These are phyloP conservation scores for Nakazawaea holstii DNA, from an alignment of 805 yeast species.

Conservation along the genomic window DNA sequence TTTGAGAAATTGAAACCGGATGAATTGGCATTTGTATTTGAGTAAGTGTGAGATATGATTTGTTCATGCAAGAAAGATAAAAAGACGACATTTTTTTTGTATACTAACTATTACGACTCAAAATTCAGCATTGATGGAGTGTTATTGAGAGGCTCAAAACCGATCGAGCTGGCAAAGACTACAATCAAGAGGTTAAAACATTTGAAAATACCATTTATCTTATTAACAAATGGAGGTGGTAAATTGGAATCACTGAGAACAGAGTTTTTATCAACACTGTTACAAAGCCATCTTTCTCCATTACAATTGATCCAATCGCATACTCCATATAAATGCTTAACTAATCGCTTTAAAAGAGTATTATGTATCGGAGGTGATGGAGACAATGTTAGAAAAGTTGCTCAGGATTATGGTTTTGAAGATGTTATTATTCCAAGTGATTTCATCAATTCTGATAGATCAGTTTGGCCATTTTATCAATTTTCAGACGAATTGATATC, in stretches of 20 bases:
- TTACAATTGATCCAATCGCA: constrained; percentile 80
- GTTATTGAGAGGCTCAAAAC: constrained; percentile 62
- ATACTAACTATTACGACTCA: too few species aligned
- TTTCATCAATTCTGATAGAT: constrained; percentile 49
- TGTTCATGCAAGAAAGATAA: neutral
- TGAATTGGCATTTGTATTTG: constrained; percentile 29
- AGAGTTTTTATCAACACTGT: constrained; percentile 38
- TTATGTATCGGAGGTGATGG: constrained; percentile 81
- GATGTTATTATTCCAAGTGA: constrained; percentile 74
- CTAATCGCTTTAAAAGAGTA: constrained; percentile 51
- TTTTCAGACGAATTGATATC: constrained; percentile 39
- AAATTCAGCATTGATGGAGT: constrained; percentile 80
- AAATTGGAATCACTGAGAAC: constrained; percentile 58
- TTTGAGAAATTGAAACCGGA: constrained; percentile 4
- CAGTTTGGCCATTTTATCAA: constrained; percentile 66
- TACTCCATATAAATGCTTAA: constrained; percentile 71
- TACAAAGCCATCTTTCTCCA: constrained; percentile 43
- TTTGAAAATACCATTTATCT: constrained; percentile 64
- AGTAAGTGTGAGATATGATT: constrained; percentile 13
- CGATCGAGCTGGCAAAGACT: constrained; percentile 59
- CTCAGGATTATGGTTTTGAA: constrained; percentile 69
- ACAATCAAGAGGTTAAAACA: constrained; percentile 52
- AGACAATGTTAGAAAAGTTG: constrained; percentile 67
- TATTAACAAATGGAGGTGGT: constrained; percentile 92
- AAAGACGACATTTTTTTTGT: constrained; percentile 18